These are phyloP conservation scores for Boletus rubescentipes DNA, from an alignment of 768 basidiomycete species.

Conservation along the genomic window DNA sequence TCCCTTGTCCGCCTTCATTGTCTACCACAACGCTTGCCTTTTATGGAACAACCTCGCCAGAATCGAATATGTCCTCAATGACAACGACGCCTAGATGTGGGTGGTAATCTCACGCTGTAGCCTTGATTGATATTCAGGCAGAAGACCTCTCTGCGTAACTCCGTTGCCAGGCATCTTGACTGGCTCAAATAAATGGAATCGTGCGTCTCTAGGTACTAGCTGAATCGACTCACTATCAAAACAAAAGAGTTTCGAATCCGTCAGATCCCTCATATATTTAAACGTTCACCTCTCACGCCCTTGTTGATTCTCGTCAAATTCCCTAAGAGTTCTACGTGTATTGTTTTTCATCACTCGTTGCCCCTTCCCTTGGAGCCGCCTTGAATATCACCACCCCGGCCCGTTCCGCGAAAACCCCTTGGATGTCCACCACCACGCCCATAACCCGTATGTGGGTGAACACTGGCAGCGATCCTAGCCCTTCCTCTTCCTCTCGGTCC, in stretches of 20 bases:
- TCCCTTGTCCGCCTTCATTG: constrained; percentile 6
- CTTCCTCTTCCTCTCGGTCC: constrained; percentile 34
- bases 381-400: constrained; percentile 11
- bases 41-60: constrained; percentile 4
- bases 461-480: constrained; percentile 24
- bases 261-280: background rate
- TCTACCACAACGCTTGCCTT: constrained; percentile 29
- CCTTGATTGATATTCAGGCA: background rate
- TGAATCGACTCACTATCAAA: too few relatives aligned
- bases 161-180: too few relatives aligned
- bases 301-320: background rate
- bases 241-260: background rate
- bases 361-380: constrained; percentile 7
- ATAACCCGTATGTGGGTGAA: constrained; percentile 17
- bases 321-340: background rate
- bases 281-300: background rate
- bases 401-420: constrained; percentile 18
- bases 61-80: too few relatives aligned
- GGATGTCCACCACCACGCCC: constrained; percentile 5
- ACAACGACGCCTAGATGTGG: too few relatives aligned
- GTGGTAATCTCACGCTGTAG: background rate
- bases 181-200: too few relatives aligned
- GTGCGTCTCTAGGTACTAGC: too few relatives aligned
- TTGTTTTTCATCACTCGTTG: constrained; percentile 19
- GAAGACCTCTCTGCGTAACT: too few relatives aligned